phyloP scores from a whole-genome alignment of 2,329 filamentous ascomycete genomes.

The Neoscytalidium dimidiatum region DNA sequence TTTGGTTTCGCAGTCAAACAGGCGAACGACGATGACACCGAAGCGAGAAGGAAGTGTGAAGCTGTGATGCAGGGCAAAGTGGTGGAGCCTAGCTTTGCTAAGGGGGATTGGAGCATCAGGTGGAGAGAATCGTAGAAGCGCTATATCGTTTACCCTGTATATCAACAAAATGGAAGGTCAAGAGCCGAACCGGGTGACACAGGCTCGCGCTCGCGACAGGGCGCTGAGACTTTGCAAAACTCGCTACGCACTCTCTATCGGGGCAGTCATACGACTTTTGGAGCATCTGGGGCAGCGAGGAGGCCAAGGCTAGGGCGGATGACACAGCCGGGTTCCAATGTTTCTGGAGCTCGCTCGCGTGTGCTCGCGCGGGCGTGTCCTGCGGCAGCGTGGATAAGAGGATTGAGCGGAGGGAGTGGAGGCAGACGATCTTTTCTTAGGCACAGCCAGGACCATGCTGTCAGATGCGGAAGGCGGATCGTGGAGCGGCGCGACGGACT shows the following conservation, averaged over 20 bases:
- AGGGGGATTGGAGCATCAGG: slow-evolving; percentile 60
- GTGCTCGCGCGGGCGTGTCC: not conserved
- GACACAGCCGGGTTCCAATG: not conserved
- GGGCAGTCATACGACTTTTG: not conserved
- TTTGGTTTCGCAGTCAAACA: slow-evolving; percentile 50
- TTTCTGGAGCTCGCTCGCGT: not conserved
- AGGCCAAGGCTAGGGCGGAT: not conserved
- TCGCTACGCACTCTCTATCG: not conserved
- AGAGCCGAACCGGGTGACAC: not conserved
- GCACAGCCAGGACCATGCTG: not conserved
- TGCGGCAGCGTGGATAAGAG: not conserved
- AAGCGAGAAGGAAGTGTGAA: slow-evolving; percentile 53
- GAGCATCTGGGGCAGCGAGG: not conserved
- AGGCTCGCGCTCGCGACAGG: not conserved
- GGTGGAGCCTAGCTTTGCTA: slow-evolving; percentile 62
- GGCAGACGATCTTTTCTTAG: not conserved
- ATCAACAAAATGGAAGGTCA: not conserved
- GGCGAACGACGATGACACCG: slow-evolving; percentile 22
- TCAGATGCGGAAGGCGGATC: not conserved
- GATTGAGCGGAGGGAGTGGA: no score
- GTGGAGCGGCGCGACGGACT: not conserved
- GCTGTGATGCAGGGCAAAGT: slow-evolving; percentile 61
- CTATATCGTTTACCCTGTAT: not conserved
- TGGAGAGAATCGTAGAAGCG: slow-evolving; percentile 51
- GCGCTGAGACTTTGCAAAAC: not conserved